phyloP scores from a whole-genome alignment of 192 early-diverging fungal genomes.

The Chytriomyces hyalinus region DNA sequence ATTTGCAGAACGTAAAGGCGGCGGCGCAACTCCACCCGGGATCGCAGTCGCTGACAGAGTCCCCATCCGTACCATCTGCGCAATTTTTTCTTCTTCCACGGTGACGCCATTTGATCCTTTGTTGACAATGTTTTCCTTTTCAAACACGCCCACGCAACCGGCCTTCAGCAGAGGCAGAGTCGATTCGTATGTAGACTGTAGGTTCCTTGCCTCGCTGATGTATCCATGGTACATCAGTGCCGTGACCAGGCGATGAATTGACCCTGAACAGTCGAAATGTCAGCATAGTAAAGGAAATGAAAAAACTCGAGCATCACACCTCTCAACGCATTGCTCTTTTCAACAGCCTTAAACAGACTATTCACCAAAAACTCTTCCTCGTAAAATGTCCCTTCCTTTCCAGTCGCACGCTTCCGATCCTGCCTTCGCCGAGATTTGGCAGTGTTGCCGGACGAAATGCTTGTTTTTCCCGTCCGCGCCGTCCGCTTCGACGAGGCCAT shows the following conservation, averaged over 20 bases:
- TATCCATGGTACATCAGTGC: conserved; percentile 24
- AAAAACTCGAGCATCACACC: conserved; percentile 45
- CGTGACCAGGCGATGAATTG: conserved; percentile 30
- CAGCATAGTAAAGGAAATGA: not conserved
- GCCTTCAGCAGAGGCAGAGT: conserved; percentile 17
- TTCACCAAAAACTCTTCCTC: conserved; percentile 90
- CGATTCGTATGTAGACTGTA: conserved; percentile 33
- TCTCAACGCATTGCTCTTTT: conserved; percentile 61
- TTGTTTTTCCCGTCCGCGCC: conserved; percentile 67
- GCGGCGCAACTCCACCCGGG: not conserved
- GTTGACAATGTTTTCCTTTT: conserved; percentile 17
- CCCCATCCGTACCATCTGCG: conserved; percentile 30
- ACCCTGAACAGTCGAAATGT: not conserved
- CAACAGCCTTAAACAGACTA: conserved; percentile 66
- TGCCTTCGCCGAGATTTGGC: conserved; percentile 66
- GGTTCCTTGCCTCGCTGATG: conserved; percentile 27
- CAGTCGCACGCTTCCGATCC: conserved; percentile 80
- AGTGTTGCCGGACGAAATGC: conserved; percentile 55
- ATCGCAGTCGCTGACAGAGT: conserved; percentile 6
- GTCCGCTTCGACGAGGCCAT: conserved; percentile 85
- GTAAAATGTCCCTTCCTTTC: conserved; percentile 81
- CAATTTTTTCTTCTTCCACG: conserved; percentile 42
- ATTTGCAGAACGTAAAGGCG: not conserved
- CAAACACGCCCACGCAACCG: conserved; percentile 39
- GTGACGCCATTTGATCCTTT: conserved; percentile 27